A percentile compares a stretch with the other conserved stretches of the same genome.
Conservation (phyloP, 2,329 filamentous ascomycete genomes). For the Colletotrichum simmondsii region DNA sequence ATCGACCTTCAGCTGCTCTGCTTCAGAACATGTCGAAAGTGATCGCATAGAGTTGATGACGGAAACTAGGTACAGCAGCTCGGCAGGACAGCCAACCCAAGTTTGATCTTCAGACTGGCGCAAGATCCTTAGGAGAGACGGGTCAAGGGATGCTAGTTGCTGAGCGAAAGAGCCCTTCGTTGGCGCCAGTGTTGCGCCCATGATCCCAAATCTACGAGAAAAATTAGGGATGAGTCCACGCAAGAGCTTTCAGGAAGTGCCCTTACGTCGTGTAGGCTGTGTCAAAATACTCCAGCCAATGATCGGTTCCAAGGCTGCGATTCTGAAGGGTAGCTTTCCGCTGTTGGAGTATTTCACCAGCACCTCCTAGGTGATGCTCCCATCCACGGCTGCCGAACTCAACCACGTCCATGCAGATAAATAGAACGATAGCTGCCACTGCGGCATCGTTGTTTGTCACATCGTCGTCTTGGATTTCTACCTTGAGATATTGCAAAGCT, state of each 20-base stretch:
- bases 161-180: not conserved
- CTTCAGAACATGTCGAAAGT: too few relatives aligned
- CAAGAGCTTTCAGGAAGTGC: not conserved
- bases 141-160: not conserved
- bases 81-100: constrained; percentile 29
- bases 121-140: constrained; percentile 1
- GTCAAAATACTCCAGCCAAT: constrained; percentile 23
- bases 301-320: not conserved
- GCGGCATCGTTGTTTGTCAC: constrained; percentile 14
- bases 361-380: constrained; percentile 23
- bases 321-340: not conserved
- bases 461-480: not conserved
- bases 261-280: constrained; percentile 25
- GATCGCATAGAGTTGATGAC: constrained; percentile 13
- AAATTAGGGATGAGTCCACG: not conserved
- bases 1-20: not conserved
- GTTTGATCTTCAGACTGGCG: constrained; percentile 24
- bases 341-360: constrained; percentile 12
- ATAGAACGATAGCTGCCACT: constrained; percentile 25
- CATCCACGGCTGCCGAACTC: constrained; percentile 29
- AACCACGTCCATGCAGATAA: constrained; percentile 28
- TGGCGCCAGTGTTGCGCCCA: constrained; percentile 24
- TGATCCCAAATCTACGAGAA: constrained; percentile 1
- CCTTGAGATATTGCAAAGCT: constrained; percentile 3
- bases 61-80: constrained; percentile 20